Conservation (phyloP, 805 yeast genomes). For the Tetrapisispora arboricola region DNA sequence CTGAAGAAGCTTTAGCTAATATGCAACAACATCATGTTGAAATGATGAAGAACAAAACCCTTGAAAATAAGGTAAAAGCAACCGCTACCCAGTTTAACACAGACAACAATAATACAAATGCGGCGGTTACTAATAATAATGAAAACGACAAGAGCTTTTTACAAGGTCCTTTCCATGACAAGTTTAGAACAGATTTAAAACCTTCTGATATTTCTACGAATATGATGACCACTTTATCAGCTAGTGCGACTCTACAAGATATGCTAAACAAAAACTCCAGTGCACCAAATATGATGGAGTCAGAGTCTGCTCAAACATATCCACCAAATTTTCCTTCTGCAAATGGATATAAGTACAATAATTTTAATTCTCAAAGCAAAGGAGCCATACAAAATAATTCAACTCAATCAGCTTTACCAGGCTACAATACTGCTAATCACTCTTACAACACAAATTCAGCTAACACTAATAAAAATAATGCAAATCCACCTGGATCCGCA, state of each 20-base stretch:
- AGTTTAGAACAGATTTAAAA: background rate
- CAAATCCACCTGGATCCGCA: background rate
- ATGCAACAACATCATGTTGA: constrained; percentile 23
- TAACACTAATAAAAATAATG: background rate
- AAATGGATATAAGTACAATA: background rate
- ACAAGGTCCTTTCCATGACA: background rate
- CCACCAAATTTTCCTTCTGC: background rate
- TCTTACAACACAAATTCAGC: background rate
- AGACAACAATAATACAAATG: no score
- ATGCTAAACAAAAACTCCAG: background rate
- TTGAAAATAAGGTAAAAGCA: background rate
- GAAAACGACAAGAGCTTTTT: background rate
- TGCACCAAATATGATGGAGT: background rate
- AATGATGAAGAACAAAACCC: constrained; percentile 6
- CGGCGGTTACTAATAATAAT: background rate
- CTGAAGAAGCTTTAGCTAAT: constrained; percentile 26
- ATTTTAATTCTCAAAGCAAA: background rate
- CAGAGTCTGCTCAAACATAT: constrained; percentile 1
- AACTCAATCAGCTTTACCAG: background rate
- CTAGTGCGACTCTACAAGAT: background rate
- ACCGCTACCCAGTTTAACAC: background rate
- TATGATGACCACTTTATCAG: constrained; percentile 1
- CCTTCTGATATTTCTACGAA: background rate
- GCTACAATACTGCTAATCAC: background rate
- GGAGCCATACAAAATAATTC: background rate